phyloP scores from a whole-genome alignment of 1,139 yeast species.

The Geotrichum carabidarum region DNA sequence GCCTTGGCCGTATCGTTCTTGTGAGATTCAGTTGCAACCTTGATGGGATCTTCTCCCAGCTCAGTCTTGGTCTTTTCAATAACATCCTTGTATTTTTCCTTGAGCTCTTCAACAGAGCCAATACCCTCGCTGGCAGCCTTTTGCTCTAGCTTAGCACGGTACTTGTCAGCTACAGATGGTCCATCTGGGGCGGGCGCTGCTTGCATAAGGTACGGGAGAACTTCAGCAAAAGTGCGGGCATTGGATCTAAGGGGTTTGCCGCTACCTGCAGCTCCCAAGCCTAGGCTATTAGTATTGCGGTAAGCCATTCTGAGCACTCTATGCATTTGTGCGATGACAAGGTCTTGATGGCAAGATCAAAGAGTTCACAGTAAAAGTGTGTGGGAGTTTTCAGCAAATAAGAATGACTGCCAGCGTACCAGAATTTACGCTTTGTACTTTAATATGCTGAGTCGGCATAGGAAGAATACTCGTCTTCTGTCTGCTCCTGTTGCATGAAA shows the following conservation, averaged over 20 bases:
- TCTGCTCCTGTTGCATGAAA: slow-evolving; percentile 42
- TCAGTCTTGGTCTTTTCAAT: slow-evolving; percentile 54
- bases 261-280: slow-evolving; percentile 9
- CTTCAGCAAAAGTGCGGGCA: slow-evolving; percentile 12
- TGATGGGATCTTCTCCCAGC: slow-evolving; percentile 22
- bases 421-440: background rate
- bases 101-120: slow-evolving; percentile 54
- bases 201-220: slow-evolving; percentile 11
- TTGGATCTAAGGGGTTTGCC: slow-evolving; percentile 4
- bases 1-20: slow-evolving; percentile 21
- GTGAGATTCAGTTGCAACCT: slow-evolving; percentile 18
- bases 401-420: background rate
- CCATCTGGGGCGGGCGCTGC: slow-evolving; percentile 13
- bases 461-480: slow-evolving; percentile 21
- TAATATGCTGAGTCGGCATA: slow-evolving; percentile 10
- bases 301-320: slow-evolving; percentile 10
- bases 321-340: slow-evolving; percentile 7
- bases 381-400: background rate
- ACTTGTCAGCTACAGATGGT: slow-evolving; percentile 27
- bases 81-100: slow-evolving; percentile 48
- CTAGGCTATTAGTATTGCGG: slow-evolving; percentile 8
- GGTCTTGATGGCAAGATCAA: background rate
- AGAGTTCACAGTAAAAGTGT: background rate
- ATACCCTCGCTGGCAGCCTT: slow-evolving; percentile 47
- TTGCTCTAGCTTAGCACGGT: slow-evolving; percentile 44